Percentiles rank a stretch among this genome's conserved stretches.
Conservation (phyloP, 2,329 filamentous ascomycete species). For the Neopestalotiopsis rosae region DNA sequence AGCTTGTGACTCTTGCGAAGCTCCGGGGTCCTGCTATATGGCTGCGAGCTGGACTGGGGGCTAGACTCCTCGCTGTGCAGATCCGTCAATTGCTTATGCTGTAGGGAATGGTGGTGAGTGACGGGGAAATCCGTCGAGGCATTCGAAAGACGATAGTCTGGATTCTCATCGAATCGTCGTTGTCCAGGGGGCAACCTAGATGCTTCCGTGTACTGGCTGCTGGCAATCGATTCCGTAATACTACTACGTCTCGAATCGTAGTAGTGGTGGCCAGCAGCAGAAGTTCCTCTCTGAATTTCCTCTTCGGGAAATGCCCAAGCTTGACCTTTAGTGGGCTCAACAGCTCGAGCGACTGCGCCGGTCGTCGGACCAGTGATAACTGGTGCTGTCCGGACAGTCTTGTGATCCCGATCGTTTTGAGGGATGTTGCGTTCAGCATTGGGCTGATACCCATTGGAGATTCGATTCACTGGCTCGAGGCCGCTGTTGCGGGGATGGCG, state of each 20-base stretch:
- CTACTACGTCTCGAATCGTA: constrained; percentile 76
- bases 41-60: constrained; percentile 63
- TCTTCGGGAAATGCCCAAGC: constrained; percentile 85
- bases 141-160: constrained; percentile 54
- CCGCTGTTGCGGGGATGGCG: constrained; percentile 58
- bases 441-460: constrained; percentile 70
- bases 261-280: constrained; percentile 53
- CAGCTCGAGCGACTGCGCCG: constrained; percentile 70
- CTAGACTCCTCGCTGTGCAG: constrained; percentile 65
- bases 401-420: constrained; percentile 52
- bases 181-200: constrained; percentile 75
- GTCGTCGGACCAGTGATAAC: constrained; percentile 75
- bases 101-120: constrained; percentile 76
- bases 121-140: constrained; percentile 61
- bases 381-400: constrained; percentile 69
- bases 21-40: constrained; percentile 83
- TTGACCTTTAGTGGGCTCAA: constrained; percentile 81
- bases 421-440: constrained; percentile 56
- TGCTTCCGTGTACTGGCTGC: constrained; percentile 79
- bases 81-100: constrained; percentile 74
- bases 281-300: constrained; percentile 60
- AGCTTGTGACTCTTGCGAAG: constrained; percentile 84
- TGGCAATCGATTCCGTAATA: constrained; percentile 77
- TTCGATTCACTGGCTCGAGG: constrained; percentile 61
- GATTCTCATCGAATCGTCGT: constrained; percentile 70